Conservation (phyloP, 75 land plant species). For the Pseudotsuga menziesii region DNA sequence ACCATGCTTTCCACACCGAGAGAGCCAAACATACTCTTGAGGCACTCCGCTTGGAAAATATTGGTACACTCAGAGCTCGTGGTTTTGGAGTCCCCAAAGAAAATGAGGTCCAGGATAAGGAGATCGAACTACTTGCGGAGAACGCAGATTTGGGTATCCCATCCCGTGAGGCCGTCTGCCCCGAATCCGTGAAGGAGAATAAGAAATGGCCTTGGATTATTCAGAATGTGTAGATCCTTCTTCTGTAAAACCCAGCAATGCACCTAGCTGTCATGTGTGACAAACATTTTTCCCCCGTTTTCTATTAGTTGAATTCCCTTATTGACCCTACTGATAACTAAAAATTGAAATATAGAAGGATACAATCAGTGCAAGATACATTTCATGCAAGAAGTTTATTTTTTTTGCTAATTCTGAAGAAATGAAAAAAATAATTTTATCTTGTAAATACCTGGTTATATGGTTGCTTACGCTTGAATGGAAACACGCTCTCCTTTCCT, state of each 20-base stretch:
- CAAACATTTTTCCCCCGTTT: too few species aligned
- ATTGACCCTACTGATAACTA: too few species aligned
- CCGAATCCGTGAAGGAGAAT: slow-evolving; percentile 71
- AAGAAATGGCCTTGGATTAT: slow-evolving; percentile 28
- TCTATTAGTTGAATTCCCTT: too few species aligned
- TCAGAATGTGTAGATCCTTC: background rate
- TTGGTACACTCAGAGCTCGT: slow-evolving; percentile 36
- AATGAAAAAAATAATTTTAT: too few species aligned
- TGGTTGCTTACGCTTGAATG: too few species aligned
- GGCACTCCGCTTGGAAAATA: slow-evolving; percentile 61
- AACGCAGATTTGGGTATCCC: slow-evolving; percentile 31
- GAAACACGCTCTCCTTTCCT: too few species aligned
- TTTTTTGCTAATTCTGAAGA: too few species aligned
- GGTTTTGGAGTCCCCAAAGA: slow-evolving; percentile 66
- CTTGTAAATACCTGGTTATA: too few species aligned
- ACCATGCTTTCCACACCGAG: slow-evolving; percentile 28
- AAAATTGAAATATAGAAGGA: too few species aligned
- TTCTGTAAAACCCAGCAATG: slow-evolving; percentile 42
- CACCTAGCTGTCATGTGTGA: slow-evolving; percentile 47
- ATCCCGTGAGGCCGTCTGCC: slow-evolving; percentile 60
- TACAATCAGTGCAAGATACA: too few species aligned
- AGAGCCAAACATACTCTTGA: slow-evolving; percentile 25
- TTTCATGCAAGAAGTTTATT: too few species aligned
- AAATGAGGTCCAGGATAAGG: slow-evolving; percentile 67
- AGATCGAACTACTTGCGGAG: slow-evolving; percentile 31